These are phyloP conservation scores for Boletales sp. DNA, from an alignment of 768 basidiomycete species.

Conservation along the genomic window DNA sequence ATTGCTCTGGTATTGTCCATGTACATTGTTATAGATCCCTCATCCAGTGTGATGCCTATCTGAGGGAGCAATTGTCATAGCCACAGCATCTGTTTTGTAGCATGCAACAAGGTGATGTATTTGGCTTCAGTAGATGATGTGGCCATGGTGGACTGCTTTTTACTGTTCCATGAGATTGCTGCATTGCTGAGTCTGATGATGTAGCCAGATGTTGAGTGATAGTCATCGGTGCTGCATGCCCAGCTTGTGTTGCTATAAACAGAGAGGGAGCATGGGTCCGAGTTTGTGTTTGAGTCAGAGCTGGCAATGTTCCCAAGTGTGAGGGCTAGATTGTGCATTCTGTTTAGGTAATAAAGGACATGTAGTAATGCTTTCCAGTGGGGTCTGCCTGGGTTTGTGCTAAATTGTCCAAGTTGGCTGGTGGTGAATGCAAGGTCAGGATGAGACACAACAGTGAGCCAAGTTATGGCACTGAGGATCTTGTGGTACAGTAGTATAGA, in stretches of 20 bases:
- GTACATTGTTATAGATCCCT: background rate
- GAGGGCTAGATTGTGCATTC: background rate
- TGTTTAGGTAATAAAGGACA: constrained; percentile 9
- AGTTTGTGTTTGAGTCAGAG: constrained; percentile 27
- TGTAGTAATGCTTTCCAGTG: constrained; percentile 14
- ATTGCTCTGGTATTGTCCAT: constrained; percentile 38
- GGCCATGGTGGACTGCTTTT: constrained; percentile 32
- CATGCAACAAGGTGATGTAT: constrained; percentile 30
- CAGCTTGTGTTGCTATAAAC: background rate
- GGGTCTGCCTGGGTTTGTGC: background rate
- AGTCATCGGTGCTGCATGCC: background rate
- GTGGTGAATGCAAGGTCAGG: background rate
- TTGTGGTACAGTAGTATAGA: background rate
- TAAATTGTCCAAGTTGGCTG: background rate
- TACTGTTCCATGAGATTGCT: constrained; percentile 26
- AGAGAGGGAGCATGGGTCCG: background rate
- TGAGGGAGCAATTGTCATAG: constrained; percentile 1
- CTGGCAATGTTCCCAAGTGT: background rate
- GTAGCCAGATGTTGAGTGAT: background rate
- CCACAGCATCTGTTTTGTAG: constrained; percentile 18
- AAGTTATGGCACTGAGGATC: background rate
- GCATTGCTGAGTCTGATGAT: background rate
- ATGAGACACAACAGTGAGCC: background rate
- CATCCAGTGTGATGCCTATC: background rate
- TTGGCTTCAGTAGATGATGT: constrained; percentile 38